phyloP scores from a whole-genome alignment of 2,329 filamentous ascomycete genomes.

The Stemphylium vesicarium region DNA sequence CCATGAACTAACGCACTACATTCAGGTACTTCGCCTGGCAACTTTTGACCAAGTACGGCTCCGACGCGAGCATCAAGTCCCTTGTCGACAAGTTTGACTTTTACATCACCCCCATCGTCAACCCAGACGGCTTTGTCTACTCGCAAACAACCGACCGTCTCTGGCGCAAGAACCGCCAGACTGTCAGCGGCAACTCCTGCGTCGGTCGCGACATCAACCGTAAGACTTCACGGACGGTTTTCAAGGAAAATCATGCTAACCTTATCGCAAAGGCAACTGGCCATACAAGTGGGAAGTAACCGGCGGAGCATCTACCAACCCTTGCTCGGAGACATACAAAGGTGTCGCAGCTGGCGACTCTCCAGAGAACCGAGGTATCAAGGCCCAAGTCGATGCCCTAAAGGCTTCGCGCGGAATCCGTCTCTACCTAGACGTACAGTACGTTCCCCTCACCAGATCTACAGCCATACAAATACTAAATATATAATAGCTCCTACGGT shows the following conservation, averaged over 20 bases:
- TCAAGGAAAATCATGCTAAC: neutral
- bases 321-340: conserved; percentile 49
- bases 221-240: neutral
- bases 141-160: conserved; percentile 48
- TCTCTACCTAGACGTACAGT: conserved; percentile 69
- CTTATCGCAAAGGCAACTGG: conserved; percentile 35
- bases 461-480: neutral
- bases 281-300: conserved; percentile 45
- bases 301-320: conserved; percentile 45
- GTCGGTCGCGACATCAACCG: conserved; percentile 49
- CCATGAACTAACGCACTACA: neutral
- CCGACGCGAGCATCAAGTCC: conserved; percentile 40
- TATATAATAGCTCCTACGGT: conserved; percentile 15
- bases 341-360: conserved; percentile 41
- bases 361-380: conserved; percentile 50
- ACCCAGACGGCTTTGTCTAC: conserved; percentile 46
- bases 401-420: conserved; percentile 57
- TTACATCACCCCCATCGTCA: conserved; percentile 38
- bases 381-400: conserved; percentile 51
- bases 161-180: conserved; percentile 51
- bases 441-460: conserved; percentile 48
- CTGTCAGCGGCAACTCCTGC: conserved; percentile 38
- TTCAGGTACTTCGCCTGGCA: conserved; percentile 43
- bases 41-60: conserved; percentile 43
- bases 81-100: conserved; percentile 48